These are phyloP conservation scores for Amanita inopinata DNA, from an alignment of 768 basidiomycete species.

Conservation along the genomic window DNA sequence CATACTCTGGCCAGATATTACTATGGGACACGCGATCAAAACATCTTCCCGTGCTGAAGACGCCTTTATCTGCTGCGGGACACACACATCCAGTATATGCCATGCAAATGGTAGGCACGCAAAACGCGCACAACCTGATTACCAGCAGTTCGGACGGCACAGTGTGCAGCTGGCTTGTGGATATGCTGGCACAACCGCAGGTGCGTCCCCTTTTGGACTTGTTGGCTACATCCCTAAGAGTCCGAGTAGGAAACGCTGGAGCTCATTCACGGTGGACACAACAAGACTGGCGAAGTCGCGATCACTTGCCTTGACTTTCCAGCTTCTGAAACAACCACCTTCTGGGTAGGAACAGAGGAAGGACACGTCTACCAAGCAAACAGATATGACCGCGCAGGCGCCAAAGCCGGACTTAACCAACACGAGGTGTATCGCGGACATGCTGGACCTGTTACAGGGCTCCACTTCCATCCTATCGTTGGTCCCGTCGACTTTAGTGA, in stretches of 20 bases:
- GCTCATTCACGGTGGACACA: constrained; percentile 80
- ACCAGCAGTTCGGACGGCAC: constrained; percentile 95
- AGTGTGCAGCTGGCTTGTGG: constrained; percentile 95
- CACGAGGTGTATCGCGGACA: constrained; percentile 92
- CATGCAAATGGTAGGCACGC: constrained; percentile 97
- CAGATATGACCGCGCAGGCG: constrained; percentile 91
- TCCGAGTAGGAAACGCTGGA: constrained; percentile 85
- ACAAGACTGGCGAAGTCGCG: constrained; percentile 94
- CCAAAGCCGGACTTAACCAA: constrained; percentile 92
- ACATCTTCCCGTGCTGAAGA: constrained; percentile 92
- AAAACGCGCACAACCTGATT: constrained; percentile 96
- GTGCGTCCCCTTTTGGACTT: constrained; percentile 27
- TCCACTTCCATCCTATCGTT: constrained; percentile 88
- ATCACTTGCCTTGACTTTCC: constrained; percentile 93
- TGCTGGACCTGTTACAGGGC: constrained; percentile 85
- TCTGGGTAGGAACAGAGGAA: constrained; percentile 98
- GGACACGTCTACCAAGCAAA: constrained; percentile 96
- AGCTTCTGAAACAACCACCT: constrained; percentile 91
- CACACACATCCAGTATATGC: constrained; percentile 99
- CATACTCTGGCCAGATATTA: constrained; percentile 98
- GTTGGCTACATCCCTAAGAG: neutral
- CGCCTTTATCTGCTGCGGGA: constrained; percentile 89
- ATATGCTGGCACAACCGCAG: constrained; percentile 98
- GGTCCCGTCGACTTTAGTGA: constrained; percentile 95
- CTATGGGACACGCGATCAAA: constrained; percentile 98